Conservation (phyloP, 78 protist species). For the Protostelium mycophagum region DNA sequence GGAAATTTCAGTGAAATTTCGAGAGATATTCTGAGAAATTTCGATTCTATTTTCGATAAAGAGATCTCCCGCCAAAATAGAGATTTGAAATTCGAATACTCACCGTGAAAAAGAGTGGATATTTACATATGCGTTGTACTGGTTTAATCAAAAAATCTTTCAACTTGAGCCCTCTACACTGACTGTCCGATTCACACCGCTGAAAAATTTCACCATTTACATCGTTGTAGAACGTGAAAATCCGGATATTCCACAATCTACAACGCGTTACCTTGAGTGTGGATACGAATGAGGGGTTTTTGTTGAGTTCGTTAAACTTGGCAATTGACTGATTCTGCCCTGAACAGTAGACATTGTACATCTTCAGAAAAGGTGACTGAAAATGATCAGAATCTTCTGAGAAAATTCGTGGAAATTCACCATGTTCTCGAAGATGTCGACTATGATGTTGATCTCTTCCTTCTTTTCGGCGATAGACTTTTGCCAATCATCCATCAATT, state of each 20-base stretch:
- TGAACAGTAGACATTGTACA: neutral
- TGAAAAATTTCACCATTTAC: no score
- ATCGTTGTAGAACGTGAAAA: neutral
- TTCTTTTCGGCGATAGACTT: neutral
- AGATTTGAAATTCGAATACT: neutral
- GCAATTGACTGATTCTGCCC: neutral
- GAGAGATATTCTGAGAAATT: no score
- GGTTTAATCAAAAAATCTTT: slow-evolving; percentile 62
- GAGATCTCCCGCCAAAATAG: neutral
- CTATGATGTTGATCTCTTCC: neutral
- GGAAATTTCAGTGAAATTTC: no score
- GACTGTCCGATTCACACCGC: neutral
- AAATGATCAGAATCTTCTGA: neutral
- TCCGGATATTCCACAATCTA: neutral
- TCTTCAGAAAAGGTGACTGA: neutral
- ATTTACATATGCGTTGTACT: slow-evolving; percentile 57
- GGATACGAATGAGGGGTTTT: neutral
- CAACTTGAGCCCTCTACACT: slow-evolving; percentile 40
- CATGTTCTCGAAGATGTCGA: neutral
- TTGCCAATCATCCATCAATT: neutral
- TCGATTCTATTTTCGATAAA: no score
- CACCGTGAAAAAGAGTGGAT: slow-evolving; percentile 50
- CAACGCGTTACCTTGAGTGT: neutral
- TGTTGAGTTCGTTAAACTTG: neutral
- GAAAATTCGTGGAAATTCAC: neutral